These are phyloP conservation scores for Fusarium sarcochroum DNA, from an alignment of 2,329 filamentous ascomycete genomes.

Conservation along the genomic window DNA sequence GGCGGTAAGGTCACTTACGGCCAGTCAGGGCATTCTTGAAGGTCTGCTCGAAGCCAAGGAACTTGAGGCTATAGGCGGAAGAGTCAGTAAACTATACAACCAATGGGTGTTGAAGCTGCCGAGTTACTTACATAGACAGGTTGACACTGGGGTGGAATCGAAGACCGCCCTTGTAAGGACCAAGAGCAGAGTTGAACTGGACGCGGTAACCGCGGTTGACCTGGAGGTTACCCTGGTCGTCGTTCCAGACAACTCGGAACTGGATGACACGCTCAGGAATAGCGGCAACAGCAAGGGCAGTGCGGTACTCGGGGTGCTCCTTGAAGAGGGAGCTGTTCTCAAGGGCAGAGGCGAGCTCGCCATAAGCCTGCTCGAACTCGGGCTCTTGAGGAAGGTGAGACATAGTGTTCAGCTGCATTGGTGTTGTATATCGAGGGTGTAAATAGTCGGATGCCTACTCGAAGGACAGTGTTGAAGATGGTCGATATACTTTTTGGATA, in stretches of 20 bases:
- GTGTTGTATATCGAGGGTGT: slow-evolving; percentile 27
- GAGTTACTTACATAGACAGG: slow-evolving; percentile 68
- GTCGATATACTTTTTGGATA: slow-evolving; percentile 16
- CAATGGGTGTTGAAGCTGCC: neutral
- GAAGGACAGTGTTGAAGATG: slow-evolving; percentile 4
- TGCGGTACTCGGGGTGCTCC: slow-evolving; percentile 95
- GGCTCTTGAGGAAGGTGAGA: slow-evolving; percentile 89
- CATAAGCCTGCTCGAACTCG: slow-evolving; percentile 99
- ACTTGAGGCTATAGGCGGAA: slow-evolving; percentile 75
- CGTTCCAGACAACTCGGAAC: slow-evolving; percentile 97
- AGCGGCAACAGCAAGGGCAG: slow-evolving; percentile 86
- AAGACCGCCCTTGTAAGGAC: slow-evolving; percentile 98
- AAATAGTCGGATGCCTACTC: slow-evolving; percentile 15
- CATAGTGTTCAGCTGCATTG: slow-evolving; percentile 66
- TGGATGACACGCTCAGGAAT: slow-evolving; percentile 96
- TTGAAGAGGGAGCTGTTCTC: slow-evolving; percentile 94
- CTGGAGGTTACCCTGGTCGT: slow-evolving; percentile 89
- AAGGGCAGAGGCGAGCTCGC: slow-evolving; percentile 94
- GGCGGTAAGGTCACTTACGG: slow-evolving; percentile 67
- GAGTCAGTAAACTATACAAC: slow-evolving; percentile 24
- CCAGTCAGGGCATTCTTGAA: slow-evolving; percentile 99
- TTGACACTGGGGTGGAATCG: slow-evolving; percentile 94
- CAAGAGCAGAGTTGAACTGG: slow-evolving; percentile 97
- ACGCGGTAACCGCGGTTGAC: slow-evolving; percentile 97
- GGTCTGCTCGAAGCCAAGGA: slow-evolving; percentile 98